Conservation (phyloP, 2,329 filamentous ascomycete species). For the Rosellinia necatrix region DNA sequence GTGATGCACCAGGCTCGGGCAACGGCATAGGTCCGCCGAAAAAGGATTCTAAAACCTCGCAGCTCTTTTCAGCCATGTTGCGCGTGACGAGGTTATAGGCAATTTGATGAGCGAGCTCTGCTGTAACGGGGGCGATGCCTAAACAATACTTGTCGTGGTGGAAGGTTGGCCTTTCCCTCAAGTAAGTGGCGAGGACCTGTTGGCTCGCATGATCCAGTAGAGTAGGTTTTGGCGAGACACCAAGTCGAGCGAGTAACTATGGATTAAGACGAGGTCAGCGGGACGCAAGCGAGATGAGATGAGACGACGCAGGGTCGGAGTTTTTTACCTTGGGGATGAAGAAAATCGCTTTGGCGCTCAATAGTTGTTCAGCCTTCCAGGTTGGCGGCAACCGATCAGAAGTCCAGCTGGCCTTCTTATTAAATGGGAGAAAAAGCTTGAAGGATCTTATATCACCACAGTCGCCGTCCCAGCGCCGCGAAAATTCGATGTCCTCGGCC, state of each 20-base stretch:
- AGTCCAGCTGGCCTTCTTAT: slow-evolving; percentile 3
- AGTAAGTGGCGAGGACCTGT: slow-evolving; percentile 3
- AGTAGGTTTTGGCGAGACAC: neutral
- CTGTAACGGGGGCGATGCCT: slow-evolving; percentile 2
- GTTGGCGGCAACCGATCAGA: slow-evolving; percentile 4
- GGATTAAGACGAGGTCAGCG: slow-evolving; percentile 1
- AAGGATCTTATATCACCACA: neutral
- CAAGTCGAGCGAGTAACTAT: slow-evolving; percentile 8
- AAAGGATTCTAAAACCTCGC: slow-evolving; percentile 16
- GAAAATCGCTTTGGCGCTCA: neutral
- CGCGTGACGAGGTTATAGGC: neutral
- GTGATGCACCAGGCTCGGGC: slow-evolving; percentile 13
- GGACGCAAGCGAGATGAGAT: slow-evolving; percentile 2
- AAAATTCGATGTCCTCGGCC: neutral
- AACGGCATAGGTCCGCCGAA: slow-evolving; percentile 19
- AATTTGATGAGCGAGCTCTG: slow-evolving; percentile 16
- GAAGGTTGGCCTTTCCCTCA: neutral
- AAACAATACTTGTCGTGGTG: slow-evolving; percentile 7
- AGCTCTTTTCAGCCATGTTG: slow-evolving; percentile 5
- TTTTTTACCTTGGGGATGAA: neutral
- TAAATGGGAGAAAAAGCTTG: neutral
- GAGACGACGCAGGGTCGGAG: neutral
- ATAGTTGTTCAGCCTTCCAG: slow-evolving; percentile 8
- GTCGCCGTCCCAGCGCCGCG: neutral
- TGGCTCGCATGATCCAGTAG: slow-evolving; percentile 8